Base-by-base conservation (phyloP, 2,329 filamentous ascomycete genomes). In the Diplodia mutila region DNA sequence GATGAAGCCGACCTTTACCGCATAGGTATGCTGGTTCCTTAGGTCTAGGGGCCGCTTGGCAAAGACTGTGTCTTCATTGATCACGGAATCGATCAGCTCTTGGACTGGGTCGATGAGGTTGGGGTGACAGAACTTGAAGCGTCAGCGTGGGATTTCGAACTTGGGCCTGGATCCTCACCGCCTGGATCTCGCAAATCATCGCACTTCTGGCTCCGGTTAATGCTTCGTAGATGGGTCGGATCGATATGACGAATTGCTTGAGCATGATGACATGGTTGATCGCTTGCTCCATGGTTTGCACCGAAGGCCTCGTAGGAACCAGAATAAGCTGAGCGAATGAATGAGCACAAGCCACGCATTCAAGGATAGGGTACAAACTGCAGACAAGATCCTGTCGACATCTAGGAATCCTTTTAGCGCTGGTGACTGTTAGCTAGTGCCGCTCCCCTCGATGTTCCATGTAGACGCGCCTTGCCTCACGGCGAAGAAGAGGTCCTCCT, bases 1-100 rank as follows among this genome's bases (percentile, higher is more conserved):
- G 7, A 49, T 1, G 48, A 18, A 49, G 18, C 63, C 34, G 39
- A 89, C 88, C 81, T 91, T 95, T 37, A 98, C 90, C 25, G 94
- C 94, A 80, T 96, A 97, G 0, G 91, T 92, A 70, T 94, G 85
- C 75, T 98, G 94, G 69, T 97, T 97, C 16, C 94, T 87, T 67
- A 97, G 83, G 69, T 97, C 94, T 4, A 98, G 84, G 0, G 95
- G 90, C 25, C 90, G 88, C 55, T 86, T 91, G 68, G 92, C 90
- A 72, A 91, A 96, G 0, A 85, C 86, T 0, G 93, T 91, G 75
- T 97, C 91, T 9, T 91, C 86, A 70, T 98, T 95, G 71, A 99
- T 89, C 0, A 87, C 87, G 16, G 83, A 80, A 53, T 86, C 81
- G 63, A 99, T 93, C 1, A 91, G 79, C 2, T 85, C 80, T 53